These are phyloP conservation scores for Tetramitus jugosus DNA, from an alignment of 208 protist species.

Conservation along the genomic window DNA sequence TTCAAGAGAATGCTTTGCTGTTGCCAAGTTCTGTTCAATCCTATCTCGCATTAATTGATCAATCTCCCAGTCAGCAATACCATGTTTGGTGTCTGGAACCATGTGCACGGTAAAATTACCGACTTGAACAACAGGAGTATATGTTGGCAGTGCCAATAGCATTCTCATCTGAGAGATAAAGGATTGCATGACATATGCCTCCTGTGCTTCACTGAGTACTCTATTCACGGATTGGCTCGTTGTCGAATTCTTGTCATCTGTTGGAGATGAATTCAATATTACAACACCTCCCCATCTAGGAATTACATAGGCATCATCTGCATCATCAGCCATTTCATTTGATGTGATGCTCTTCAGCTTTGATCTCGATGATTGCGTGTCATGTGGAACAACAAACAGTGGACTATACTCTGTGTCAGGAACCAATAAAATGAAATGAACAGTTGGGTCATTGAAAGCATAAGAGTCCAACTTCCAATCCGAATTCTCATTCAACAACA, in stretches of 20 bases:
- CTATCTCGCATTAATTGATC: background rate
- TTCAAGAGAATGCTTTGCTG: background rate
- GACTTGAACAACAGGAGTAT: too few species aligned
- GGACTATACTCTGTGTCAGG: background rate
- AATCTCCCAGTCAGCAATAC: conserved; percentile 9
- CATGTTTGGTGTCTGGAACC: background rate
- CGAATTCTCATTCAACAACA: conserved; percentile 11
- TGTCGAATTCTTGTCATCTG: background rate
- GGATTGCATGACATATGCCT: background rate
- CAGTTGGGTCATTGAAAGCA: background rate
- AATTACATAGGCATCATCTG: conserved; percentile 8
- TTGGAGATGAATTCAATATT: background rate
- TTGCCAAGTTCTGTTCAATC: background rate
- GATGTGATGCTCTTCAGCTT: too few species aligned
- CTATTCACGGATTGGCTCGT: background rate
- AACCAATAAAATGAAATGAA: background rate
- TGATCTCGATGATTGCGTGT: too few species aligned
- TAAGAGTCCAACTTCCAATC: background rate
- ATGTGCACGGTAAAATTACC: background rate
- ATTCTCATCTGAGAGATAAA: background rate
- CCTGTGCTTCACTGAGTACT: background rate
- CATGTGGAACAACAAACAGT: background rate
- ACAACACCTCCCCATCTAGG: conserved; percentile 17
- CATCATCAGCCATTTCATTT: too few species aligned
- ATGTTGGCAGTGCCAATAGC: background rate